Conservation (phyloP, 306 rosid genomes). For the Cercis canadensis region DNA sequence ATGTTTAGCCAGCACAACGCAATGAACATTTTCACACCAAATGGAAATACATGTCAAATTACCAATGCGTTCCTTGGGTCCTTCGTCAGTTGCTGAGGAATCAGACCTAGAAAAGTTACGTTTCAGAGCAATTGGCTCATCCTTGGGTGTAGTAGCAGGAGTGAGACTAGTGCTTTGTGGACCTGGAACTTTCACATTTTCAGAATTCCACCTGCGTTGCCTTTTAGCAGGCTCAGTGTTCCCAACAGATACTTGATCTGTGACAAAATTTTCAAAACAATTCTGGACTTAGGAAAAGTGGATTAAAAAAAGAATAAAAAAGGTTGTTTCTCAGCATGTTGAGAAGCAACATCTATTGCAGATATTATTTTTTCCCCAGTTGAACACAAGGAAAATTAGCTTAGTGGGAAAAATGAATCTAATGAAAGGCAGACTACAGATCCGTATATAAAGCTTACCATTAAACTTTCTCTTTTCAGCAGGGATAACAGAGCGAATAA, state of each 20-base stretch:
- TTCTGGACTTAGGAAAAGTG: no score
- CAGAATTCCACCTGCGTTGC: conserved; percentile 92
- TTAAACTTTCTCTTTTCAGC: conserved; percentile 83
- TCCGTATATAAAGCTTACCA: conserved; percentile 57
- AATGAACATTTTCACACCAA: not conserved
- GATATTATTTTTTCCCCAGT: no score
- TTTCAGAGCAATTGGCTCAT: conserved; percentile 50
- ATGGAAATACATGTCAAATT: conserved; percentile 42
- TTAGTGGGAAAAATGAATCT: no score
- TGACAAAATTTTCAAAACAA: conserved; percentile 30
- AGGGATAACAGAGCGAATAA: conserved; percentile 46
- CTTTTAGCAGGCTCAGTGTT: conserved; percentile 81
- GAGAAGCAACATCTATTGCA: not conserved
- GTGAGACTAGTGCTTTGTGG: conserved; percentile 57
- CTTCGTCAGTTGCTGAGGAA: conserved; percentile 70
- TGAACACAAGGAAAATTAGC: no score
- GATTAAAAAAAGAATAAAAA: no score
- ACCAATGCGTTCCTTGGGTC: conserved; percentile 89
- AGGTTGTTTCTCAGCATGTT: not conserved
- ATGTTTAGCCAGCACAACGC: not conserved
- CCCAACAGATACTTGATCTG: conserved; percentile 69
- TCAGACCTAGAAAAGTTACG: conserved; percentile 73
- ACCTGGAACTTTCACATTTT: conserved; percentile 63
- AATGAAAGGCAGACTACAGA: no score
- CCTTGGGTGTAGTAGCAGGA: conserved; percentile 63